Evolutionary conservation across 2,329 filamentous ascomycete species (phyloP).

Genomic region (Allantophomopsis lycopodina): DNA sequence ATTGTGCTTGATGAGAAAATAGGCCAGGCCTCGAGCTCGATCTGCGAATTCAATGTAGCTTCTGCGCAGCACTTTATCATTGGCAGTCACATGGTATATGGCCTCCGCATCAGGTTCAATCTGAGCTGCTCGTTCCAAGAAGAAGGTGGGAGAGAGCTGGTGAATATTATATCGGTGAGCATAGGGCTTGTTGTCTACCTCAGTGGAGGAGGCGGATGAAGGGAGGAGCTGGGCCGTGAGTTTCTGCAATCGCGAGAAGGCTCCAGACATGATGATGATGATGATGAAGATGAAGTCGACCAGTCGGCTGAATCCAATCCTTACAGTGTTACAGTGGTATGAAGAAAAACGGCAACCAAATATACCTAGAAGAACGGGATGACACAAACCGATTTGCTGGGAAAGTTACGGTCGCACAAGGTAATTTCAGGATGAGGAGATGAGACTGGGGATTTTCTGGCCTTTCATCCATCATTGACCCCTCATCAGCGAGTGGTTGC

Average conservation of each 20-base stretch:
- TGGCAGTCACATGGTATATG: constrained; percentile 74
- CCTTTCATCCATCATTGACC: no score
- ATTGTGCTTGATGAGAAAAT: constrained; percentile 65
- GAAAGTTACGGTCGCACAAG: no score
- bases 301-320: no score
- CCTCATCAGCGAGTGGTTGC: no score
- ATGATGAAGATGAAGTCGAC: no score
- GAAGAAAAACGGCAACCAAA: no score
- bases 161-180: constrained; percentile 44
- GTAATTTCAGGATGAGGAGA: no score
- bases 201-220: constrained; percentile 16
- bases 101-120: constrained; percentile 81
- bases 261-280: constrained; percentile 54
- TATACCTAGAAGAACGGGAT: no score
- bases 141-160: constrained; percentile 75
- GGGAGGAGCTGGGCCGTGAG: constrained; percentile 37
- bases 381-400: no score
- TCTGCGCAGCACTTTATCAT: constrained; percentile 58
- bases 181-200: constrained; percentile 6
- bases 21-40: constrained; percentile 75
- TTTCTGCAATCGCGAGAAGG: constrained; percentile 44
- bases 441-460: no score
- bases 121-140: constrained; percentile 69
- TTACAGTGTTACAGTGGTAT: no score
- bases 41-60: constrained; percentile 75